Conservation (phyloP, 2,329 filamentous ascomycete species). For the Scedosporium apiospermum region DNA sequence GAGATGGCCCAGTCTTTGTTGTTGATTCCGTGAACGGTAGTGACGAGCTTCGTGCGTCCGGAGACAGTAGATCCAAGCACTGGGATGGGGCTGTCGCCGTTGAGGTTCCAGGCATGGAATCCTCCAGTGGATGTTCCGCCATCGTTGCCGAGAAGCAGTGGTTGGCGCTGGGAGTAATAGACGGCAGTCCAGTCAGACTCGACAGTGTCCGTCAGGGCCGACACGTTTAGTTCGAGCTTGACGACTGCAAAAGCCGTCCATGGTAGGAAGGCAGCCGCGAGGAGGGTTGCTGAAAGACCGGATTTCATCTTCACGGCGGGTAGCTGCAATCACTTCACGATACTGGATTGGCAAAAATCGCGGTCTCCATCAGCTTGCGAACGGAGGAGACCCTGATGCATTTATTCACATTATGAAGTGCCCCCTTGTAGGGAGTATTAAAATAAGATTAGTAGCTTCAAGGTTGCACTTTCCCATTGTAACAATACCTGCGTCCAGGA, state of each 20-base stretch:
- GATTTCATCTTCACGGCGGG: background rate
- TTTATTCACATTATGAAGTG: too few species aligned
- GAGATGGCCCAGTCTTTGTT: conserved; percentile 28
- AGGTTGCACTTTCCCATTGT: too few species aligned
- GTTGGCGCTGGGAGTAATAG: conserved; percentile 24
- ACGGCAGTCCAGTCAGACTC: conserved; percentile 31
- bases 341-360: background rate
- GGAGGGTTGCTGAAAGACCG: background rate
- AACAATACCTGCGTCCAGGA: too few species aligned
- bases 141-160: conserved; percentile 35
- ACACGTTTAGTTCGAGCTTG: conserved; percentile 17
- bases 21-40: conserved; percentile 25
- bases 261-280: background rate
- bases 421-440: too few species aligned
- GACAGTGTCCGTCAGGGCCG: conserved; percentile 23
- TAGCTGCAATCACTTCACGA: too few species aligned
- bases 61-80: conserved; percentile 21
- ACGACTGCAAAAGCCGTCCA: background rate
- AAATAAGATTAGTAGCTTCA: too few species aligned
- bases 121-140: conserved; percentile 32
- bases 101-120: conserved; percentile 26
- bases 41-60: conserved; percentile 35
- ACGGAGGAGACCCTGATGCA: too few species aligned
- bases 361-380: background rate
- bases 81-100: conserved; percentile 18